Evolutionary conservation across 2,329 filamentous ascomycete genomes (phyloP).

Genomic region (Colletotrichum nymphaeae): DNA sequence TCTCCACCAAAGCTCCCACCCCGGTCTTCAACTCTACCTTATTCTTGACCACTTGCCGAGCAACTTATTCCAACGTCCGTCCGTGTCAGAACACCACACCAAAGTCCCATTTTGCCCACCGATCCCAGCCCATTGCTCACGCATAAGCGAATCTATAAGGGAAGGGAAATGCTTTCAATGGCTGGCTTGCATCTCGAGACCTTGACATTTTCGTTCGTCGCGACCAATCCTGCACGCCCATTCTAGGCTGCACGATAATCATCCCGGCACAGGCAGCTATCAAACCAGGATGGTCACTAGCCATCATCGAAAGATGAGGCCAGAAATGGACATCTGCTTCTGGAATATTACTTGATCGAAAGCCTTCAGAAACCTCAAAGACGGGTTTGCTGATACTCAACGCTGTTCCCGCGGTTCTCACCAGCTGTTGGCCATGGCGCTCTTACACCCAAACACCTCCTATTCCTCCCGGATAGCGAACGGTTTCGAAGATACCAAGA

Average conservation of each 20-base stretch:
- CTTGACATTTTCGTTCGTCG: not conserved
- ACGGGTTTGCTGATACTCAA: no score
- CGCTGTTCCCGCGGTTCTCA: not conserved
- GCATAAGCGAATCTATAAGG: not conserved
- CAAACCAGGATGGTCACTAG: not conserved
- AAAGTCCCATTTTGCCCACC: slow-evolving; percentile 13
- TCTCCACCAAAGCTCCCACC: not conserved
- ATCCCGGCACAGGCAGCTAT: slow-evolving; percentile 11
- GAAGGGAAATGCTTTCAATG: not conserved
- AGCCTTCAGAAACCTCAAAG: not conserved
- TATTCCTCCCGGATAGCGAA: no score
- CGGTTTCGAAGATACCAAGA: not conserved
- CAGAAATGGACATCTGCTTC: not conserved
- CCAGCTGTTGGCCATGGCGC: not conserved
- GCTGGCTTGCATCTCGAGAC: not conserved
- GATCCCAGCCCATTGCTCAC: not conserved
- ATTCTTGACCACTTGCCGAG: not conserved
- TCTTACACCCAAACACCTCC: not conserved
- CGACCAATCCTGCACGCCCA: no score
- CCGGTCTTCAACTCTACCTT: not conserved
- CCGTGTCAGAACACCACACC: not conserved
- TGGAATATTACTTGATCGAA: not conserved
- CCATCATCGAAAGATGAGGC: not conserved
- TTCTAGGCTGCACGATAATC: slow-evolving; percentile 4
- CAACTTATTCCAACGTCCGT: slow-evolving; percentile 6